Evolutionary conservation across 2,329 filamentous ascomycete species (phyloP).

Genomic region (Aspergillus pseudoviridinutans): DNA sequence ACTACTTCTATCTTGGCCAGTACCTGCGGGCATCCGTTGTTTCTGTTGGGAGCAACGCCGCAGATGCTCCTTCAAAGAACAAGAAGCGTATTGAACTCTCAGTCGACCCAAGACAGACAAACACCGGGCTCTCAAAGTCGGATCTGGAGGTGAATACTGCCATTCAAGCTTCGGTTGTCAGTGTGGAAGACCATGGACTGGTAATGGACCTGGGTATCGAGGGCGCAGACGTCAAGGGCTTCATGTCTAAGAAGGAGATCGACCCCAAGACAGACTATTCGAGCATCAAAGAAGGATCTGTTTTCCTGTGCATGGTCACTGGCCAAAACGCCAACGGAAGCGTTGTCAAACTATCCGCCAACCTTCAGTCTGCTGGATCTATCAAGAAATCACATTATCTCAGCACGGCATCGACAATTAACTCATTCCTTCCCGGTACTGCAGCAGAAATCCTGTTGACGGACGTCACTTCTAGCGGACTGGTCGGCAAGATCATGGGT

Average conservation of each 20-base stretch:
- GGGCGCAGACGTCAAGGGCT: constrained; percentile 66
- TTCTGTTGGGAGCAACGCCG: constrained; percentile 62
- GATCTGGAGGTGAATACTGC: constrained; percentile 72
- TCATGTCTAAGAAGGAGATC: constrained; percentile 80
- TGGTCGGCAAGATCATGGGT: constrained; percentile 87
- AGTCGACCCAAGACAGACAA: constrained; percentile 72
- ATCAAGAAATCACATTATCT: constrained; percentile 63
- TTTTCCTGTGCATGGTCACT: constrained; percentile 77
- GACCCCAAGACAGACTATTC: constrained; percentile 62
- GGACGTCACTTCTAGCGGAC: constrained; percentile 68
- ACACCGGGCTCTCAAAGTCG: constrained; percentile 67
- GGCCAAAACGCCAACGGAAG: constrained; percentile 73
- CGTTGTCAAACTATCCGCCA: constrained; percentile 79
- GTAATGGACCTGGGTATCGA: constrained; percentile 86
- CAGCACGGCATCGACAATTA: constrained; percentile 76
- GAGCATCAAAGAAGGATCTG: constrained; percentile 73
- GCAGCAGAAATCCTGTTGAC: constrained; percentile 79
- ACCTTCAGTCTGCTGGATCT: constrained; percentile 65
- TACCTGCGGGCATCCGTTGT: constrained; percentile 81
- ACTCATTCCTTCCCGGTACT: constrained; percentile 88
- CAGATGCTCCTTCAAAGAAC: constrained; percentile 54
- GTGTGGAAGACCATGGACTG: constrained; percentile 92
- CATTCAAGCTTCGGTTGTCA: constrained; percentile 81
- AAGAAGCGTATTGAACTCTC: constrained; percentile 86
- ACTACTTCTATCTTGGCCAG: constrained; percentile 77